phyloP scores from a whole-genome alignment of 371 early-diverging fungal genomes.

The Rhizopus delemar region DNA sequence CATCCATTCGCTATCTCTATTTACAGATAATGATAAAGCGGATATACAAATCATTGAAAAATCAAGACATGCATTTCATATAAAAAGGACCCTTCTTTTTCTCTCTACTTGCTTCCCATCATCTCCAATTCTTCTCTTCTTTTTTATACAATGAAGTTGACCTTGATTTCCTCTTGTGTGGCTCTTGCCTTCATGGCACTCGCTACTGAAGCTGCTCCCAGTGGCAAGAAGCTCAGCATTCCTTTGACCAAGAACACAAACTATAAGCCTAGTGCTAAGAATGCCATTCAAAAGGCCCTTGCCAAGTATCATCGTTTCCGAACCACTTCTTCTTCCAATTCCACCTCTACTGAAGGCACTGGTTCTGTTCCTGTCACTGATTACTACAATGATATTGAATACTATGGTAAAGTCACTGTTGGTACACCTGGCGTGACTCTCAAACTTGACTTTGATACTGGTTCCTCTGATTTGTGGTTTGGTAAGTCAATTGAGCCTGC shows the following conservation, averaged over 20 bases:
- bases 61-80: too few species aligned
- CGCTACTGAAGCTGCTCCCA: conserved; percentile 14
- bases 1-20: too few species aligned
- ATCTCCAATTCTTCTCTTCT: conserved; percentile 3
- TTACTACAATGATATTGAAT: conserved; percentile 34
- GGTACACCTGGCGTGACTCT: conserved; percentile 72
- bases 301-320: conserved; percentile 16
- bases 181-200: conserved; percentile 19
- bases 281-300: conserved; percentile 16
- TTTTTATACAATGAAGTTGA: conserved; percentile 14
- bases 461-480: conserved; percentile 72
- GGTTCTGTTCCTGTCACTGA: conserved; percentile 29
- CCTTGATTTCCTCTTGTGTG: conserved; percentile 16
- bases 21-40: too few species aligned
- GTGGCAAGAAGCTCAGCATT: conserved; percentile 13
- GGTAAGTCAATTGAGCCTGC: conserved; percentile 9
- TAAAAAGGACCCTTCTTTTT: not conserved
- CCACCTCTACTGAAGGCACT: conserved; percentile 1
- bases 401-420: conserved; percentile 60
- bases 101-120: not conserved
- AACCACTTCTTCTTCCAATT: not conserved
- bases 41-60: too few species aligned
- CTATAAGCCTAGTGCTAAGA: conserved; percentile 22
- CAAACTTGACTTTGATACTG: conserved; percentile 75
- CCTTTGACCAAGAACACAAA: conserved; percentile 19